These are phyloP conservation scores for Tribonema minus DNA, from an alignment of 108 stramenopile species.

Conservation along the genomic window DNA sequence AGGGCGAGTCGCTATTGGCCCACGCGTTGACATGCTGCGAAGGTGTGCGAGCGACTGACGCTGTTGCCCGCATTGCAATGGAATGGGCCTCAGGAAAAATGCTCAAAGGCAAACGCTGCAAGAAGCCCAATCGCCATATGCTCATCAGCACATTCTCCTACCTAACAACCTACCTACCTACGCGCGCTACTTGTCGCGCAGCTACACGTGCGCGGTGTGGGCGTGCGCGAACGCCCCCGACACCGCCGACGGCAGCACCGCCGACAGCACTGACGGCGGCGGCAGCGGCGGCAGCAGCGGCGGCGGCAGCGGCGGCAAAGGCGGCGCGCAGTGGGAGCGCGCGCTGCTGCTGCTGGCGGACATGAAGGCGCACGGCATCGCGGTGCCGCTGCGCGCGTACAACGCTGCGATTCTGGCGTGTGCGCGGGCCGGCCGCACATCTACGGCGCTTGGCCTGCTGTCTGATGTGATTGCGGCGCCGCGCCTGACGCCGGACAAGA, in stretches of 20 bases:
- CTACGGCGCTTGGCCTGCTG: not conserved
- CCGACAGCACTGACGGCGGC: too few species aligned
- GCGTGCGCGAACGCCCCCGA: not conserved
- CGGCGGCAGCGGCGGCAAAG: too few species aligned
- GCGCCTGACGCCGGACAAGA: not conserved
- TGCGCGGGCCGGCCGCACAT: not conserved
- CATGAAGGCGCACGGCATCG: conserved; percentile 10
- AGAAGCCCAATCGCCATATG: not conserved
- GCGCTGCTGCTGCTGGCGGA: conserved; percentile 25
- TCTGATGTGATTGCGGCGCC: not conserved
- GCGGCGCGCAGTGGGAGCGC: conserved; percentile 42
- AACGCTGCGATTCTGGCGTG: not conserved
- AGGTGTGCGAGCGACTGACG: not conserved
- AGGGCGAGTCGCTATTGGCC: too few species aligned
- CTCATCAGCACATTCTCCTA: not conserved
- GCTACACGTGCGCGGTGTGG: not conserved
- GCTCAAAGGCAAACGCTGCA: not conserved
- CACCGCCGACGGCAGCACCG: too few species aligned
- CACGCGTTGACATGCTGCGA: not conserved
- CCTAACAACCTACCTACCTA: not conserved
- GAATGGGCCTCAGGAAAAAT: not conserved
- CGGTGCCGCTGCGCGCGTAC: not conserved
- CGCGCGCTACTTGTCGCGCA: not conserved
- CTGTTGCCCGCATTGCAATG: not conserved
- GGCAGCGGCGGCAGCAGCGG: too few species aligned